A percentile compares a stretch with the other conserved stretches of the same genome.
phyloP scores from a whole-genome alignment of 768 basidiomycete species.

The Podaxis carcinomalis region DNA sequence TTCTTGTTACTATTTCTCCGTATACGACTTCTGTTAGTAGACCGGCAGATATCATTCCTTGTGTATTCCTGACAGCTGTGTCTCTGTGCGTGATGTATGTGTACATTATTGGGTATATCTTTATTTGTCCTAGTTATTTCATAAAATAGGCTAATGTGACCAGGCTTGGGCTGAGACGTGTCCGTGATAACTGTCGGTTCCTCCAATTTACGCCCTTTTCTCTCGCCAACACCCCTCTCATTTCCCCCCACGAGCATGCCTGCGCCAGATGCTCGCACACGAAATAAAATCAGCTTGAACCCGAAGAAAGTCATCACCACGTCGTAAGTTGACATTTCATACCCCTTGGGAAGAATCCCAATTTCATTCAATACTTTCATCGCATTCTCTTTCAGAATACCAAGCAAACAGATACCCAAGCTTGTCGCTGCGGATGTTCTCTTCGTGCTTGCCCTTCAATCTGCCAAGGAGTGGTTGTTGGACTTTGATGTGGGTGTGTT shows the following conservation, averaged over 20 bases:
- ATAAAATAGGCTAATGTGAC: conserved; percentile 10
- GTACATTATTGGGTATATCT: conserved; percentile 15
- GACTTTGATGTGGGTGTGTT: conserved; percentile 66
- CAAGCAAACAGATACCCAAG: conserved; percentile 47
- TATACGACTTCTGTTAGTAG: neutral
- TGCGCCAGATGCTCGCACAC: conserved; percentile 62
- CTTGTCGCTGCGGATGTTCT: conserved; percentile 59
- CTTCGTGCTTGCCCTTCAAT: conserved; percentile 58
- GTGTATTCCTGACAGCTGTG: neutral
- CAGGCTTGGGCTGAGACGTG: conserved; percentile 8
- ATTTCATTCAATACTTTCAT: neutral
- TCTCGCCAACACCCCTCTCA: conserved; percentile 10
- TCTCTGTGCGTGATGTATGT: conserved; percentile 7
- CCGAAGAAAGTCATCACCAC: conserved; percentile 49
- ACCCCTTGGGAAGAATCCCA: neutral
- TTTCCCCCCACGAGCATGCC: conserved; percentile 38
- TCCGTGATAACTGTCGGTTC: neutral
- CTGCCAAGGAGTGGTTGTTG: conserved; percentile 64
- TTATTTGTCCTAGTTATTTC: conserved; percentile 27
- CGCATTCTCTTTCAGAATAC: conserved; percentile 36
- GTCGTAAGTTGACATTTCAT: conserved; percentile 36
- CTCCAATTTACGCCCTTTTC: neutral
- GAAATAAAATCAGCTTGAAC: conserved; percentile 59
- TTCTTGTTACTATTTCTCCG: neutral
- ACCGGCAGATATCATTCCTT: neutral